Base-by-base conservation (phyloP, 345 rosid species). In the Eucalyptus sp. region DNA sequence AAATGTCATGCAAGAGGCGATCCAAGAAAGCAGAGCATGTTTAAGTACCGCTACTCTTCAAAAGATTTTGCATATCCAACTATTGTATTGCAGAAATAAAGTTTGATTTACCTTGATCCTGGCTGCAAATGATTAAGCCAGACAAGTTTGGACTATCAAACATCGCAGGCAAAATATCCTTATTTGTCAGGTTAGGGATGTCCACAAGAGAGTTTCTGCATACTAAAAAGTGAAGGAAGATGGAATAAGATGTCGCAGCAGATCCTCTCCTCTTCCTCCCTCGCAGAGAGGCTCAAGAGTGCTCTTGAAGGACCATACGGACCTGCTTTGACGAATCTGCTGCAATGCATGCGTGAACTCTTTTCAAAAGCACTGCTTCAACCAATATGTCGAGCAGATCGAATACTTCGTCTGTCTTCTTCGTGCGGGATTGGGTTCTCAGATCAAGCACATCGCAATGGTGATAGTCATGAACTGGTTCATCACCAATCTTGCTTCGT, bases 251-350 rank as follows among this genome's bases (percentile, higher is more conserved):
- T 90, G 49, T 90, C 94, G 25, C 91, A 91, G 68, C 92, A 92
- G 85, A 90, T 62, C 87, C 93, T 95, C 76, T 91, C 93, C 31
- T 89, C 93, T 4, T 51, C 91, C 89, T 89, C 89, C 5, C 31
- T 91, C 1, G 48, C 86, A 10, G 92, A 93, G n/a, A 90, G 33
- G 31, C 90, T 94, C 2, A 80, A 90, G 79, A 90, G 93, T 62
- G 92, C 94, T 37, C 86, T 94, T 52, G 95, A 94, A 92, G 97
- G 96, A 58, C 95, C 95, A 41, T 94, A 94, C 58, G 97, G 95
- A 71, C 95, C 95, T 86, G 90, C 91, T 50, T 90, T 92, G 29
- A 91, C 94, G 27, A 60, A 92, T 76, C 92, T 92, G 50, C 87
- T 85, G 51, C 86, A 89, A 92, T 90, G 25, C 66, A 25, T 12